Evolutionary conservation across 306 rosid species (phyloP).

Genomic region (Trichosanthes truncata): DNA sequence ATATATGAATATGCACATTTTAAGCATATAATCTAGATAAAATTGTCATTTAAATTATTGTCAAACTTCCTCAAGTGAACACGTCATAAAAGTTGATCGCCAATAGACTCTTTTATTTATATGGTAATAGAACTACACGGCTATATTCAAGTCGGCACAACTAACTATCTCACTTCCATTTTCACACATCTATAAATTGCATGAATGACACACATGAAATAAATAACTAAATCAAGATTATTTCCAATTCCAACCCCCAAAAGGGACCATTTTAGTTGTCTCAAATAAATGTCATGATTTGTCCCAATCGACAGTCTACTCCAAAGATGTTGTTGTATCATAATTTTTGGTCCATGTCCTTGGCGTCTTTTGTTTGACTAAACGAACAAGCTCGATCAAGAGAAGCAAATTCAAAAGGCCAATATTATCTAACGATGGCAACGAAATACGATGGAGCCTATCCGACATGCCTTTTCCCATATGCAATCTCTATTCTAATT

Average conservation of each 20-base stretch:
- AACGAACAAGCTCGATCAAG: background rate
- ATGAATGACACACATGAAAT: background rate
- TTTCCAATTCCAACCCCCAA: background rate
- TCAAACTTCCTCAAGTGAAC: too few relatives aligned
- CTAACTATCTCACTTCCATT: background rate
- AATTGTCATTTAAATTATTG: too few relatives aligned
- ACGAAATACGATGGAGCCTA: too few relatives aligned
- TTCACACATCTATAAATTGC: background rate
- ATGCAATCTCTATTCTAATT: too few relatives aligned
- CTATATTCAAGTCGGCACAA: background rate
- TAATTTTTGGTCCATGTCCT: background rate
- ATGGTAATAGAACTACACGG: too few relatives aligned
- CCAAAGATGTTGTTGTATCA: background rate
- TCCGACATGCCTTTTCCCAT: too few relatives aligned
- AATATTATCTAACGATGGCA: background rate
- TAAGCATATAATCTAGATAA: too few relatives aligned
- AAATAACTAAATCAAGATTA: background rate
- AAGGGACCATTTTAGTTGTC: background rate
- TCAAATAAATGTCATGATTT: background rate
- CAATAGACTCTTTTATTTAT: too few relatives aligned
- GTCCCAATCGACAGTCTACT: background rate
- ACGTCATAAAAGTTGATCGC: too few relatives aligned
- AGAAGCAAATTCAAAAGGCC: background rate
- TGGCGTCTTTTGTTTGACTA: background rate
- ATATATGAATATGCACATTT: too few relatives aligned